These are phyloP conservation scores for Solanum chiquidenum DNA, from an alignment of 257 asterid species.

Conservation along the genomic window DNA sequence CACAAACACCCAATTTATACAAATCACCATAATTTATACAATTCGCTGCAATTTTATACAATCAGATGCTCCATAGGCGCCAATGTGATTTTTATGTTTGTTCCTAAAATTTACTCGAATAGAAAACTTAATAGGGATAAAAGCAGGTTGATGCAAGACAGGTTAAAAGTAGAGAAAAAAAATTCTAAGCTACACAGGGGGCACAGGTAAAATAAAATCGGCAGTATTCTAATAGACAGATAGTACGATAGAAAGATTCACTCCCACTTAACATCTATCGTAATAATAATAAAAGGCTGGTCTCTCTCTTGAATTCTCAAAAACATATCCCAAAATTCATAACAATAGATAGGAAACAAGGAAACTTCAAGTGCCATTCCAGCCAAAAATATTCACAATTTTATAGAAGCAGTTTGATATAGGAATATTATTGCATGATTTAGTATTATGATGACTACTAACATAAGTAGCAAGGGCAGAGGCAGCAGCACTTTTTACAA, in stretches of 20 bases:
- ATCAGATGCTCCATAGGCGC: too few species aligned
- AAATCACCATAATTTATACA: too few species aligned
- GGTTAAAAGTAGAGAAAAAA: neutral
- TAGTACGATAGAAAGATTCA: neutral
- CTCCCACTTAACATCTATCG: neutral
- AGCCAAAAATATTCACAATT: neutral
- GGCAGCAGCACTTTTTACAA: conserved; percentile 37
- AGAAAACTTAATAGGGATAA: neutral
- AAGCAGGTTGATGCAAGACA: neutral
- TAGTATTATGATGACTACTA: conserved; percentile 17
- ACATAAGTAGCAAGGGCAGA: conserved; percentile 50
- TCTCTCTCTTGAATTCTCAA: too few species aligned
- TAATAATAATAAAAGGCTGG: neutral
- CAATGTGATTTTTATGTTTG: too few species aligned
- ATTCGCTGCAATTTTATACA: too few species aligned
- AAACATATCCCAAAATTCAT: too few species aligned
- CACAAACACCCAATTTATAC: too few species aligned
- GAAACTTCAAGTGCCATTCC: neutral
- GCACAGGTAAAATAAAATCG: neutral
- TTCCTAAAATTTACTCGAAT: too few species aligned
- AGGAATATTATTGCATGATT: neutral
- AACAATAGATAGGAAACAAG: neutral
- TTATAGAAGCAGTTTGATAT: neutral
- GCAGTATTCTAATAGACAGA: neutral
- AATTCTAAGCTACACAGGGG: neutral